Base-by-base conservation (phyloP, 2,329 filamentous ascomycete species). In the Metarhizium brunneum region DNA sequence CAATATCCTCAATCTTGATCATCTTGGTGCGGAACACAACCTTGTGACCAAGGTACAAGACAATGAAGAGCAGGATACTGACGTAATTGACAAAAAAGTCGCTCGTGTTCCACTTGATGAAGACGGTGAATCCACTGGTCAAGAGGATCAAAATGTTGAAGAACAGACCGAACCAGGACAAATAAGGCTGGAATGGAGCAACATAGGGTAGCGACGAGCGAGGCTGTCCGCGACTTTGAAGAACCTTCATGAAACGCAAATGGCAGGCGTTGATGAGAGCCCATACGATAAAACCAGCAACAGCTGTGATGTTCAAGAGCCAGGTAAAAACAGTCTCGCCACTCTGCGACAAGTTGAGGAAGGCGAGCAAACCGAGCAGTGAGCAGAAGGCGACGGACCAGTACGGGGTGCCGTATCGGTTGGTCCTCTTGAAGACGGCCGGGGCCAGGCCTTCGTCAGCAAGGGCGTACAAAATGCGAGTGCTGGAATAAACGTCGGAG, bases 401-500 rank as follows among this genome's bases (percentile, higher is more conserved):
- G 68, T 83, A 82, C 0, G 86, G 86, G 1, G 85, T 84, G 32
- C 86, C 86, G 57, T 74, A 71, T 35, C 72, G 70, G 69, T 84
- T 86, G 57, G 83, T 87, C 50, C 72, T 70, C 58, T 76, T 77
- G 64, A 89, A 74, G 62, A 86, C 71, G 10, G 66, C 66, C 1
- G 86, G 86, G 0, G 85, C 85, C 57, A 84, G 81, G 47, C 81
- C 79, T 54, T 85, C 82, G 47, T 83, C 73, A 38, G 85, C 84
- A 13, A 90, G 76, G 10, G 81, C 83, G 59, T 88, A 77, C 40
- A 90, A 75, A 45, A 87, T 84, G 29, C 86, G 83, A 56, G 81
- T 85, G 57, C 83, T 84, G 47, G 85, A 87, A 72, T 88, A 90
- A 57, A 91, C 79, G 71, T 88, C 88, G 14, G 86, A 87, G 71